phyloP scores from a whole-genome alignment of 179 eudicot species.

The Silene coronaria region DNA sequence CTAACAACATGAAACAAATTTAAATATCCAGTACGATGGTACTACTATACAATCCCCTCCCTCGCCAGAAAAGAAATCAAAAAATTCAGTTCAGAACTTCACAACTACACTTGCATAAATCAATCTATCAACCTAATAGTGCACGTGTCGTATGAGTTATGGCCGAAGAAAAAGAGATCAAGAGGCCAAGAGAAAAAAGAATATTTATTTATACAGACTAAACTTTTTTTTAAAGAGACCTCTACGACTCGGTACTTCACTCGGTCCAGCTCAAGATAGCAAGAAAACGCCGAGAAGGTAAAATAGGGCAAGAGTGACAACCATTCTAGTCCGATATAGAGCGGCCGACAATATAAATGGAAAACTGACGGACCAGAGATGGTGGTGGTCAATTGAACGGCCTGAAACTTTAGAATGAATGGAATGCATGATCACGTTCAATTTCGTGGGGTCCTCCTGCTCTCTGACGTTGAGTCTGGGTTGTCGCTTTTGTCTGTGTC shows the following conservation, averaged over 20 bases:
- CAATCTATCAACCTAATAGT: conserved; percentile 31
- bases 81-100: not conserved
- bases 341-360: not conserved
- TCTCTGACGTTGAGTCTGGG: conserved; percentile 49
- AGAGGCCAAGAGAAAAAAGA: conserved; percentile 9
- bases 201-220: conserved; percentile 7
- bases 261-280: not conserved
- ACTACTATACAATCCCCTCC: conserved; percentile 34
- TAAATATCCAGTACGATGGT: conserved; percentile 25
- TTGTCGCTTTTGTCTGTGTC: conserved; percentile 75
- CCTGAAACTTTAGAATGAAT: not conserved
- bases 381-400: not conserved
- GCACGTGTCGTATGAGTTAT: not conserved
- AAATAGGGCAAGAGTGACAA: not conserved
- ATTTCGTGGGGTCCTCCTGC: conserved; percentile 30
- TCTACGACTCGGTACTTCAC: not conserved
- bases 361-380: not conserved
- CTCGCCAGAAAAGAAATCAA: conserved; percentile 7
- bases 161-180: not conserved
- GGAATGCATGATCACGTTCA: conserved; percentile 15
- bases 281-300: not conserved
- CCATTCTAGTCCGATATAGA: not conserved
- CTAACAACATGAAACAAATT: conserved; percentile 19
- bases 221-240: conserved; percentile 13
- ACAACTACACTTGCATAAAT: conserved; percentile 24